Evolutionary conservation across 352 stramenopile genomes (phyloP).

Genomic region (Discostella stelligera): DNA sequence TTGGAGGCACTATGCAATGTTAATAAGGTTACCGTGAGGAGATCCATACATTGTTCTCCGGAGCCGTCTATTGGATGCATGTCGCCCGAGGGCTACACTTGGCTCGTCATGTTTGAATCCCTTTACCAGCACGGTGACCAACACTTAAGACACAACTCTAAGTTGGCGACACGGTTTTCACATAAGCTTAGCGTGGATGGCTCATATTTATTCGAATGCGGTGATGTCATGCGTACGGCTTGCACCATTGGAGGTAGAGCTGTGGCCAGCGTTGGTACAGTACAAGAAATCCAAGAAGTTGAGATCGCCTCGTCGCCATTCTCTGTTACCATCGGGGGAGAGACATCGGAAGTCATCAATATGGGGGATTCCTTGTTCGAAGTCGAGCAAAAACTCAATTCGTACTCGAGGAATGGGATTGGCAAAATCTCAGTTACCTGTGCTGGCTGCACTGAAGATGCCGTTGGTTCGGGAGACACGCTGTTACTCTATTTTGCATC

Average conservation of each 20-base stretch:
- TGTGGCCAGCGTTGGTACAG: conserved; percentile 41
- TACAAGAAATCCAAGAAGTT: conserved; percentile 56
- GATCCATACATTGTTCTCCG: conserved; percentile 67
- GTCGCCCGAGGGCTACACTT: conserved; percentile 71
- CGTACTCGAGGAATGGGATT: conserved; percentile 52
- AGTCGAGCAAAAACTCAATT: conserved; percentile 48
- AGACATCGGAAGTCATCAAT: conserved; percentile 55
- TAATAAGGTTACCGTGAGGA: conserved; percentile 84
- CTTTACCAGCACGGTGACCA: conserved; percentile 57
- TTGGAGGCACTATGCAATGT: conserved; percentile 89
- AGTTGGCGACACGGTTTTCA: conserved; percentile 39
- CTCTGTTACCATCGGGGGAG: conserved; percentile 64
- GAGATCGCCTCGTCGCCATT: conserved; percentile 51
- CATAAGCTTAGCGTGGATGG: conserved; percentile 77
- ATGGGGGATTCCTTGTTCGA: conserved; percentile 38
- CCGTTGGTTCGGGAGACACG: conserved; percentile 48
- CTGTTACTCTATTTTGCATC: conserved; percentile 66
- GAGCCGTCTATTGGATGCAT: conserved; percentile 55
- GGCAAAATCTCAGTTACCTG: conserved; percentile 58
- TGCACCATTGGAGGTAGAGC: conserved; percentile 48
- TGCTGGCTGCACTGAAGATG: conserved; percentile 48
- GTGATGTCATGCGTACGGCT: conserved; percentile 31
- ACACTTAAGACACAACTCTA: conserved; percentile 46
- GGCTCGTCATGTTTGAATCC: conserved; percentile 75
- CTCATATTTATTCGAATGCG: conserved; percentile 72